phyloP scores from a whole-genome alignment of 2,329 filamentous ascomycete genomes.

The Aspergillus neotritici region DNA sequence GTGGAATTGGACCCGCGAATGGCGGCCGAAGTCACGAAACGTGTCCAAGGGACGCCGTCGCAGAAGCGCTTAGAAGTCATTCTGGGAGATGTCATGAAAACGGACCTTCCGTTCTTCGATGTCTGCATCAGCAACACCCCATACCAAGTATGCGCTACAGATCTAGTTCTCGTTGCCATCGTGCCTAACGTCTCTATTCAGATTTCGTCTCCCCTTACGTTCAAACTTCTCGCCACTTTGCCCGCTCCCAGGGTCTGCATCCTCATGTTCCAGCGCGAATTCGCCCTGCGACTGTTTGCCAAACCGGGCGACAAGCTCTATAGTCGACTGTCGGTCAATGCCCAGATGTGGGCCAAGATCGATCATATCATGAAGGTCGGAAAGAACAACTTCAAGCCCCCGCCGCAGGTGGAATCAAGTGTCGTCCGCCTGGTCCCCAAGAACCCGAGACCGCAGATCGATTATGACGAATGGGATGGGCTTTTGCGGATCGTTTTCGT shows the following conservation, averaged over 20 bases:
- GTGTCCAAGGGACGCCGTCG: slow-evolving; percentile 82
- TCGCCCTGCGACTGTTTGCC: slow-evolving; percentile 83
- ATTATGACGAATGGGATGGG: slow-evolving; percentile 93
- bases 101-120: slow-evolving; percentile 70
- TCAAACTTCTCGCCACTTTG: slow-evolving; percentile 76
- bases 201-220: slow-evolving; percentile 88
- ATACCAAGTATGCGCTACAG: slow-evolving; percentile 49
- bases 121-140: slow-evolving; percentile 77
- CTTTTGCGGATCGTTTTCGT: slow-evolving; percentile 76
- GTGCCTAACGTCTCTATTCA: slow-evolving; percentile 28
- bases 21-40: slow-evolving; percentile 90
- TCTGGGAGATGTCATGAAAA: slow-evolving; percentile 90
- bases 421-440: slow-evolving; percentile 89
- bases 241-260: slow-evolving; percentile 78
- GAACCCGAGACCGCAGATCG: slow-evolving; percentile 75
- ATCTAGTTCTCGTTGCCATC: not conserved
- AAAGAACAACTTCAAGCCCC: slow-evolving; percentile 93
- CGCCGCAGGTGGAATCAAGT: slow-evolving; percentile 84
- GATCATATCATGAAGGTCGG: slow-evolving; percentile 82
- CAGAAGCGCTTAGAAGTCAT: slow-evolving; percentile 81
- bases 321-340: slow-evolving; percentile 84
- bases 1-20: slow-evolving; percentile 94
- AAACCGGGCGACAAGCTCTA: slow-evolving; percentile 84
- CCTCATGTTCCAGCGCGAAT: slow-evolving; percentile 89
- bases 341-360: slow-evolving; percentile 81